Conservation (phyloP, 805 yeast genomes). For the Metschnikowia continentalis region DNA sequence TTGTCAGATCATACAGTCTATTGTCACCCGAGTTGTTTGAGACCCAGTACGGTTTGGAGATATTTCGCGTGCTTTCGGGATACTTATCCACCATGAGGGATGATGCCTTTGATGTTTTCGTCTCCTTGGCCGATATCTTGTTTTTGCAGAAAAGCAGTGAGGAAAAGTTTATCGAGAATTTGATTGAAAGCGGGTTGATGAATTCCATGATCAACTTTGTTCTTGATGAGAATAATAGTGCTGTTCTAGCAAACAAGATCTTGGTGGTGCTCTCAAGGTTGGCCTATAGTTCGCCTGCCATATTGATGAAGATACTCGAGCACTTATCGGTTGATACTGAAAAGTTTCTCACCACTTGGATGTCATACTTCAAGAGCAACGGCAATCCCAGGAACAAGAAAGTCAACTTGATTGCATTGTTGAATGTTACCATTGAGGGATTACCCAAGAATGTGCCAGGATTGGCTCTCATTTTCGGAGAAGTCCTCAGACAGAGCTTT, state of each 20-base stretch:
- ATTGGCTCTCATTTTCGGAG: slow-evolving; percentile 19
- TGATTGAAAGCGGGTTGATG: slow-evolving; percentile 45
- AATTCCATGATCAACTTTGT: slow-evolving; percentile 39
- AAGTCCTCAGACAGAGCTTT: slow-evolving; percentile 29
- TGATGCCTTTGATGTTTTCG: slow-evolving; percentile 57
- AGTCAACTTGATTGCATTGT: slow-evolving; percentile 57
- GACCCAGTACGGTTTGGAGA: slow-evolving; percentile 31
- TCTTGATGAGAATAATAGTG: slow-evolving; percentile 41
- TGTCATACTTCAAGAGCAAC: slow-evolving; percentile 44
- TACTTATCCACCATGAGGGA: slow-evolving; percentile 64
- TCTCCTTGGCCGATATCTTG: slow-evolving; percentile 51
- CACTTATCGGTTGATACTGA: slow-evolving; percentile 24
- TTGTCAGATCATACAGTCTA: slow-evolving; percentile 60
- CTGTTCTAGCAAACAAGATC: slow-evolving; percentile 36
- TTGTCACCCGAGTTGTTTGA: slow-evolving; percentile 41
- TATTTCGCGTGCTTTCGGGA: slow-evolving; percentile 48
- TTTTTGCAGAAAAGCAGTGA: slow-evolving; percentile 27
- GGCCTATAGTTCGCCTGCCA: slow-evolving; percentile 30
- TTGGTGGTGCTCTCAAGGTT: slow-evolving; percentile 36
- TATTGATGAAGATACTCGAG: slow-evolving; percentile 31
- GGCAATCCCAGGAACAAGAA: slow-evolving; percentile 77
- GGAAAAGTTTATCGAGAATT: slow-evolving; percentile 25
- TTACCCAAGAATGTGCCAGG: slow-evolving; percentile 21
- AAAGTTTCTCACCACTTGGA: slow-evolving; percentile 32
- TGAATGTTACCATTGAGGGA: slow-evolving; percentile 43